Base-by-base conservation (phyloP, 495 filamentous ascomycete species). In the Lepraria neglecta region DNA sequence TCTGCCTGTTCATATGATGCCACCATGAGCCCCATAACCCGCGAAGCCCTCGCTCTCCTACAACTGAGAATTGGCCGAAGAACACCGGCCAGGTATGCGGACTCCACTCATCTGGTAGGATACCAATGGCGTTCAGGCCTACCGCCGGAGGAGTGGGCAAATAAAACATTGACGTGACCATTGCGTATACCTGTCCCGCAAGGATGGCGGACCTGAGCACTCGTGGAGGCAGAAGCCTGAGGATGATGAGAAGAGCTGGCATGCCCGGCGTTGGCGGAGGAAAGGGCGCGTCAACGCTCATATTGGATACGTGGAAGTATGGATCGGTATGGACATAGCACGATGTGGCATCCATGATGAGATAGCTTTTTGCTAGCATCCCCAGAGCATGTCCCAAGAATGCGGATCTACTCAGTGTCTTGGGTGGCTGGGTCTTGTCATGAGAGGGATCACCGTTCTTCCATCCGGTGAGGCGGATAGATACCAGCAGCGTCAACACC, bases 1-100 rank as follows among this genome's bases (percentile, higher is more conserved):
- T 42, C 3, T 66, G 58, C 21, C 67, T 27, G 31, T 66, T 66
- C 7, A 61, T 46, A 42, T 62, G 58, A 57, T 69, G 67, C 67
- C 67, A 69, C 67, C 67, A 69, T 19, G 35, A 9, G 19, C 67
- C 67, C 67, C 67, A 69, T 17, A 69, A 31, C 0, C 67, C 67
- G 44, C 64, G 51, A 17, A 69, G 55, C 21, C 67, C 67, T 51
- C 35, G 28, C 19, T 60, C 28, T 12, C 17, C 38, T 4, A 69
- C 59, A 27, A 61, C 61, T 12, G 64, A 59, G 50, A 69, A 64
- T 5, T 15, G 48, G 17, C 67, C 67, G 28, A 66, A 69, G 44
- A 64, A 60, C 6, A 51, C 7, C 0, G 67, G 64, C 67, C 67
- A 69, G 27, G 64, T 63, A 27, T 69, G 64, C 27, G 64, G 64